A percentile compares a stretch with the other conserved stretches of the same genome.
phyloP scores from a whole-genome alignment of 176 grass and related monocot genomes.

The Triticum urartu region DNA sequence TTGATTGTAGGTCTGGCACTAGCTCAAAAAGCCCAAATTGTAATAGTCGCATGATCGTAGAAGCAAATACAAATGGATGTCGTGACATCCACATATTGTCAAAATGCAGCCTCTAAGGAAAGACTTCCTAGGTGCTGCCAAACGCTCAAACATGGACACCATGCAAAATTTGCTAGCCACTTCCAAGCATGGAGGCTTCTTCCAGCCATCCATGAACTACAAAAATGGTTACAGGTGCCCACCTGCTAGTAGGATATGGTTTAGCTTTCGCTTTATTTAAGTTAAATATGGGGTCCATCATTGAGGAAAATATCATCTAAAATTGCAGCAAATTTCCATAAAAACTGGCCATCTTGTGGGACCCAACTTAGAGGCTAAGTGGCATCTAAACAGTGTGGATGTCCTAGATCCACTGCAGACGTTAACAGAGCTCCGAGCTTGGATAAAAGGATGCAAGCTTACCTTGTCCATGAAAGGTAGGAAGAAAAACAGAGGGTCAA shows the following conservation, averaged over 20 bases:
- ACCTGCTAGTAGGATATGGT: neutral
- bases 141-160: neutral
- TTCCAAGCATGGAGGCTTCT: neutral
- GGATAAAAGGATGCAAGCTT: slow-evolving; percentile 12
- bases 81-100: neutral
- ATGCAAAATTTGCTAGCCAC: neutral
- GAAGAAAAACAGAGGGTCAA: slow-evolving; percentile 88
- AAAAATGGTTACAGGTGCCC: neutral
- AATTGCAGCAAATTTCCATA: neutral
- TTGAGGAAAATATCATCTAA: neutral
- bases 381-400: neutral
- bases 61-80: neutral
- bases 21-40: neutral
- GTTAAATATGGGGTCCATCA: neutral
- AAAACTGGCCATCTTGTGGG: neutral
- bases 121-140: neutral
- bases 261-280: neutral
- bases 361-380: neutral
- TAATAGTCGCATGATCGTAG: too few relatives aligned
- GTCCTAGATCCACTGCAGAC: neutral
- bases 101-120: neutral
- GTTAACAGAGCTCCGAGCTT: neutral
- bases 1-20: neutral
- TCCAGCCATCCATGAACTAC: neutral
- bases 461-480: slow-evolving; percentile 63